Evolutionary conservation across 2,329 filamentous ascomycete species (phyloP).

Genomic region (Nothophaeocryptopus gaeumannii): DNA sequence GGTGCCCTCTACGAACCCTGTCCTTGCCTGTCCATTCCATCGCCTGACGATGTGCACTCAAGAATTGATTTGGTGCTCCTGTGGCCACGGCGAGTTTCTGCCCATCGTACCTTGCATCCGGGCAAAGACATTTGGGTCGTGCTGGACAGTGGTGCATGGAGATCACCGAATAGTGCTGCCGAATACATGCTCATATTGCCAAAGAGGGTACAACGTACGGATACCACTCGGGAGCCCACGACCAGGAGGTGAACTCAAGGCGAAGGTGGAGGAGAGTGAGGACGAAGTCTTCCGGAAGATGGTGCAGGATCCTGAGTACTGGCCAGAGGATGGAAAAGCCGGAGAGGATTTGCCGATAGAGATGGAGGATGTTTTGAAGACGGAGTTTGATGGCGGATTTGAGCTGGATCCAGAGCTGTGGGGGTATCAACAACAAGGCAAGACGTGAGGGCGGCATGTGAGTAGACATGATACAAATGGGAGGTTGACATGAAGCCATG

Average conservation of each 20-base stretch:
- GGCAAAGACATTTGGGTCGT: constrained; percentile 18
- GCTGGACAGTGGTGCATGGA: constrained; percentile 32
- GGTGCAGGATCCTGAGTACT: constrained; percentile 12
- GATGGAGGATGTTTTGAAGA: too few relatives aligned
- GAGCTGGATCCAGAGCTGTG: too few relatives aligned
- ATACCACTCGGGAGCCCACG: constrained; percentile 16
- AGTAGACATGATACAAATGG: too few relatives aligned
- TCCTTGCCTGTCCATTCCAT: background rate
- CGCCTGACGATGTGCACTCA: constrained; percentile 31
- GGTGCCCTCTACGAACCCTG: too few relatives aligned
- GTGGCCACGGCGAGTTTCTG: constrained; percentile 34
- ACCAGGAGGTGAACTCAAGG: constrained; percentile 13
- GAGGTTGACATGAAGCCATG: too few relatives aligned
- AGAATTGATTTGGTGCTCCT: constrained; percentile 35
- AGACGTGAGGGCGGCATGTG: too few relatives aligned
- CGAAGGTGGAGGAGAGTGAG: constrained; percentile 10
- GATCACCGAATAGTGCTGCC: constrained; percentile 25
- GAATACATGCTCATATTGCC: constrained; percentile 30
- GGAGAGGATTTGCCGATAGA: too few relatives aligned
- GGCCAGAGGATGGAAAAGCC: constrained; percentile 11
- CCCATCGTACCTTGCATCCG: constrained; percentile 27
- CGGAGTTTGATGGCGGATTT: too few relatives aligned
- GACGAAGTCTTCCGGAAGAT: constrained; percentile 11
- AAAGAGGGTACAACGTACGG: constrained; percentile 21
- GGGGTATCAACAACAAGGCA: too few relatives aligned